phyloP scores from a whole-genome alignment of 805 yeast genomes.

The Kurtzmaniella fragi region DNA sequence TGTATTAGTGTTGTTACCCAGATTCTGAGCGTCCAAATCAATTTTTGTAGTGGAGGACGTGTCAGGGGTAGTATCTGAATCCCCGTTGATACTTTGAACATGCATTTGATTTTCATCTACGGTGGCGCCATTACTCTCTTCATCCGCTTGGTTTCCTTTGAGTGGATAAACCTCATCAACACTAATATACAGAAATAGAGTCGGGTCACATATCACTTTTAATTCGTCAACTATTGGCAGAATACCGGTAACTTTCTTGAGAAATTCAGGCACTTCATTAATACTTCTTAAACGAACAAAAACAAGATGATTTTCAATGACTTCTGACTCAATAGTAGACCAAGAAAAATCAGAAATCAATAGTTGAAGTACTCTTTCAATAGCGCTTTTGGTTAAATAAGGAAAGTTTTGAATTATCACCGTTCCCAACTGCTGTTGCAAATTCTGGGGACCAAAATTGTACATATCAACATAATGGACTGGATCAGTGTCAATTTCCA shows the following conservation, averaged over 20 bases:
- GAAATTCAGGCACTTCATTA: constrained; percentile 12
- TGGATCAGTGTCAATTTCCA: constrained; percentile 12
- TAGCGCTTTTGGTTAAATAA: constrained; percentile 17
- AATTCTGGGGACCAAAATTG: constrained; percentile 24
- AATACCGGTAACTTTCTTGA: neutral
- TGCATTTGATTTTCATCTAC: no score
- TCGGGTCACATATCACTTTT: neutral
- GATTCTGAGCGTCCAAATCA: no score
- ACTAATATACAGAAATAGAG: no score
- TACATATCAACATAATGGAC: constrained; percentile 20
- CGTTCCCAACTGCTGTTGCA: constrained; percentile 31
- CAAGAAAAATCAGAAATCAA: constrained; percentile 24
- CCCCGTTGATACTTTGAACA: no score
- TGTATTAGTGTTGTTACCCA: no score
- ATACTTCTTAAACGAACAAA: constrained; percentile 25
- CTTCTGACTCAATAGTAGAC: constrained; percentile 29
- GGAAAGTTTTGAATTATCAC: constrained; percentile 31
- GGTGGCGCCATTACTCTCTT: neutral
- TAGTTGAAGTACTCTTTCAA: constrained; percentile 28
- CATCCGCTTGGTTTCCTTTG: no score
- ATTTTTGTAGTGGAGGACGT: no score
- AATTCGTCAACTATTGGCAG: neutral
- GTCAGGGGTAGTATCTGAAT: no score
- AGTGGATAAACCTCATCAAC: no score
- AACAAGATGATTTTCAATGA: constrained; percentile 24